A percentile compares a stretch with the other conserved stretches of the same genome.
These are phyloP conservation scores for Paramecium sonneborni DNA, from an alignment of 73 alveolate species.

Conservation along the genomic window DNA sequence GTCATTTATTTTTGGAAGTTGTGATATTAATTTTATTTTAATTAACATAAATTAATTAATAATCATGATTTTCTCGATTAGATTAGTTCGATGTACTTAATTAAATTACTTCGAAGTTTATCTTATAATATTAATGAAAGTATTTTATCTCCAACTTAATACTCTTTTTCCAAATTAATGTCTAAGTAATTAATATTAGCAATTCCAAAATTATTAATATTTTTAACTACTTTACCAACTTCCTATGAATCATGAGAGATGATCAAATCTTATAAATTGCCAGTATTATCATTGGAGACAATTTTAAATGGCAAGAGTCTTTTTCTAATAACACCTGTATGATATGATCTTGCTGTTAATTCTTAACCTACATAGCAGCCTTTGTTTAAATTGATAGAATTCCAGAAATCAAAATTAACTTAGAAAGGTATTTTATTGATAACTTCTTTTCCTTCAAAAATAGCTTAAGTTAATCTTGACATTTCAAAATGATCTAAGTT, in stretches of 20 bases:
- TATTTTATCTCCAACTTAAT: neutral
- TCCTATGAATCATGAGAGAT: neutral
- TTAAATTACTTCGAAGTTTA: neutral
- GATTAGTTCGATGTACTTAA: neutral
- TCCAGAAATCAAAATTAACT: constrained; percentile 66
- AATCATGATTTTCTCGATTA: neutral
- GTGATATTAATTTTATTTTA: neutral
- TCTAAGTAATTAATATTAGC: neutral
- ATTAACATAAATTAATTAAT: neutral
- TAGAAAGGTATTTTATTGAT: constrained; percentile 71
- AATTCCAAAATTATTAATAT: neutral
- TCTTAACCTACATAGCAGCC: constrained; percentile 90
- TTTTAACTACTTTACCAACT: neutral
- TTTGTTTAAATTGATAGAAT: constrained; percentile 69
- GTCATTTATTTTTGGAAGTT: neutral
- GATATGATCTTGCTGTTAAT: constrained; percentile 77
- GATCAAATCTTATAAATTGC: neutral
- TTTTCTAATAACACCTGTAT: constrained; percentile 77
- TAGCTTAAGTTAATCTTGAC: constrained; percentile 57
- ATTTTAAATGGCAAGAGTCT: constrained; percentile 27
- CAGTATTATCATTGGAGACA: neutral
- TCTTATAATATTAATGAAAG: neutral
- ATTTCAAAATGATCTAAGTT: neutral
- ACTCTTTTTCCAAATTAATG: neutral
- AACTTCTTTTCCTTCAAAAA: constrained; percentile 69